phyloP scores from a whole-genome alignment of 352 stramenopile species.

The Globisporangium perplexum region DNA sequence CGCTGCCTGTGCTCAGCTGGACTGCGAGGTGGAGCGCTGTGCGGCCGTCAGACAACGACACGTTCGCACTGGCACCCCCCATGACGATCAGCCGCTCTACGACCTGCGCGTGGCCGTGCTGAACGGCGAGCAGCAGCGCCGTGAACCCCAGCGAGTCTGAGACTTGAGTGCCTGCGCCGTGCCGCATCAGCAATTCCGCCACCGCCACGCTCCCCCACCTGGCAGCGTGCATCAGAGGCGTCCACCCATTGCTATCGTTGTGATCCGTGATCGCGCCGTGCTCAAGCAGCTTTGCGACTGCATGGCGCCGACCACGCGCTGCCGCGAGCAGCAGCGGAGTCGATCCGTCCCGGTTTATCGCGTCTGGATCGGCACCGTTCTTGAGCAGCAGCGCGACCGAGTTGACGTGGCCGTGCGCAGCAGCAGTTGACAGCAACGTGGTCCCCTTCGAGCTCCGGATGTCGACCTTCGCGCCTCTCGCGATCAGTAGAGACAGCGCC shows the following conservation, averaged over 20 bases:
- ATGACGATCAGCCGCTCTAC: not conserved
- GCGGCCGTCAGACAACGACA: not conserved
- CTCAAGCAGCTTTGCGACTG: conserved; percentile 1
- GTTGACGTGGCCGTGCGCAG: conserved; percentile 1
- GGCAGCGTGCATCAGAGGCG: conserved; percentile 4
- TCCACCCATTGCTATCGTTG: not conserved
- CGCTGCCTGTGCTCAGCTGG: not conserved
- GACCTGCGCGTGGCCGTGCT: not conserved
- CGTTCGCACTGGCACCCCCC: not conserved
- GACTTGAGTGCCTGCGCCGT: not conserved
- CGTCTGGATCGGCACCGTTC: not conserved
- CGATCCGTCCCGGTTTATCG: not conserved
- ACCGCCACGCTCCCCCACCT: not conserved
- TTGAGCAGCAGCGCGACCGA: conserved; percentile 3
- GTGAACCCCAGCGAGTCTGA: conserved; percentile 1
- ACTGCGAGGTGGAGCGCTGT: conserved; percentile 5
- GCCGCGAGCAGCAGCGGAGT: conserved; percentile 2
- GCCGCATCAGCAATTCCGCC: not conserved
- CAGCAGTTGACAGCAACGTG: not conserved
- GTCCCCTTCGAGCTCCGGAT: not conserved
- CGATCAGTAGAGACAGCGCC: conserved; percentile 2
- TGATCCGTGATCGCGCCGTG: not conserved
- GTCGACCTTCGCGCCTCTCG: not conserved
- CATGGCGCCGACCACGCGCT: not conserved
- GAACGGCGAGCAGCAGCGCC: conserved; percentile 3